Percentiles rank a stretch among this genome's conserved stretches.
Evolutionary conservation across 2,329 filamentous ascomycete species (phyloP).

Genomic region (Zasmidium cellare): DNA sequence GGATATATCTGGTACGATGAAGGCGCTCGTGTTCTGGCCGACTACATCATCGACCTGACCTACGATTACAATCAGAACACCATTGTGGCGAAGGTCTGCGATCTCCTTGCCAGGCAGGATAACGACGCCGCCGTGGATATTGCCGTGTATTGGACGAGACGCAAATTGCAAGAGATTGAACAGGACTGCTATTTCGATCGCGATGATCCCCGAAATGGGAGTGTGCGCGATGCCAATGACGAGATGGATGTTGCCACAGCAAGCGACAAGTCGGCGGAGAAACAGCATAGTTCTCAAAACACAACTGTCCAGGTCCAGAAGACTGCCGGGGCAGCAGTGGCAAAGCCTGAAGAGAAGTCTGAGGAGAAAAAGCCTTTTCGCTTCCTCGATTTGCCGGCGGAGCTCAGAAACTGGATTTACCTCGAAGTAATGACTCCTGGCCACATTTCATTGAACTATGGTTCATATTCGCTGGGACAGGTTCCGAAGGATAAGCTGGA

Average conservation of each 20-base stretch:
- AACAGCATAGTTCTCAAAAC: too few species aligned
- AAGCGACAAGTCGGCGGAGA: too few species aligned
- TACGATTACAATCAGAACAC: background rate
- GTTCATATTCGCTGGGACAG: constrained; percentile 4
- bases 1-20: background rate
- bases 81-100: background rate
- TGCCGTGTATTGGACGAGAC: background rate
- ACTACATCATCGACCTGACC: background rate
- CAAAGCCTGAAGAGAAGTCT: background rate
- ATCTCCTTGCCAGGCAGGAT: background rate
- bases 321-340: background rate
- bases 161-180: background rate
- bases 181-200: background rate
- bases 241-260: background rate
- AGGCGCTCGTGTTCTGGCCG: background rate
- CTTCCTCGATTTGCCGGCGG: constrained; percentile 21
- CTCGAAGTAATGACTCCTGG: constrained; percentile 14
- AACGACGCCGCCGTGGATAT: background rate
- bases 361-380: constrained; percentile 17
- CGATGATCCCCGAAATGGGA: background rate
- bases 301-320: too few species aligned
- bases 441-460: constrained; percentile 14
- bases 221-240: background rate
- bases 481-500: background rate
- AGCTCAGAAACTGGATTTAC: constrained; percentile 21